A percentile compares a stretch with the other conserved stretches of the same genome.
Evolutionary conservation across 805 yeast genomes (phyloP).

Genomic region (Saturnispora serradocipensis): DNA sequence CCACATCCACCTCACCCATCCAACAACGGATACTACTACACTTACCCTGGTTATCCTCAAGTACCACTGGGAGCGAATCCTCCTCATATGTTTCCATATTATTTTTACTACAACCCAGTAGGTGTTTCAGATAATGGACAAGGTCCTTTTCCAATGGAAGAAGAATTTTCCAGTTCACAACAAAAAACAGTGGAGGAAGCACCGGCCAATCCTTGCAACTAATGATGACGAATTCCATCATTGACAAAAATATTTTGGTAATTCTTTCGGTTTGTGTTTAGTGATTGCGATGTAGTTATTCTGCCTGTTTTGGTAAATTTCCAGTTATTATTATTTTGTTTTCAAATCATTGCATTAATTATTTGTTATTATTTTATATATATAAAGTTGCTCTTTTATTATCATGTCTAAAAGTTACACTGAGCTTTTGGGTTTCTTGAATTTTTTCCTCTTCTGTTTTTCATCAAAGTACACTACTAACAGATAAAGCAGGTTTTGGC

Average conservation of each 20-base stretch:
- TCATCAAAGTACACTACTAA: neutral
- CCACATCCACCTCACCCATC: constrained; percentile 19
- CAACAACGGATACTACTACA: constrained; percentile 19
- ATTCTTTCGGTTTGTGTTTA: neutral
- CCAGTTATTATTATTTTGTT: neutral
- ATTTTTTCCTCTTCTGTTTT: neutral
- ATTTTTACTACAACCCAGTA: constrained; percentile 25
- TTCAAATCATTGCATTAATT: neutral
- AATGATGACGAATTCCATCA: neutral
- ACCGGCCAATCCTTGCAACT: neutral
- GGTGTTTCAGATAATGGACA: neutral
- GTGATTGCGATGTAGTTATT: too few relatives aligned
- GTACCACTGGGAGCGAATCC: constrained; percentile 13
- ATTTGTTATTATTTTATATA: neutral
- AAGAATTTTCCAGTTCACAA: neutral
- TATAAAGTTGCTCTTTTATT: neutral
- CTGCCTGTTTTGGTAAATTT: too few relatives aligned
- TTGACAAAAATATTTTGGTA: neutral
- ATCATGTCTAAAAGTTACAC: neutral
- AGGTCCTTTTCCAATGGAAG: neutral
- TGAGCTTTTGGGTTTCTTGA: neutral
- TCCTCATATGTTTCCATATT: constrained; percentile 23
- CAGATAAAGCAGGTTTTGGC: neutral
- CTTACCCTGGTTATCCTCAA: constrained; percentile 22
- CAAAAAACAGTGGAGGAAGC: neutral